phyloP scores from a whole-genome alignment of 352 stramenopile genomes.

The Hyaloperonospora brassicae region DNA sequence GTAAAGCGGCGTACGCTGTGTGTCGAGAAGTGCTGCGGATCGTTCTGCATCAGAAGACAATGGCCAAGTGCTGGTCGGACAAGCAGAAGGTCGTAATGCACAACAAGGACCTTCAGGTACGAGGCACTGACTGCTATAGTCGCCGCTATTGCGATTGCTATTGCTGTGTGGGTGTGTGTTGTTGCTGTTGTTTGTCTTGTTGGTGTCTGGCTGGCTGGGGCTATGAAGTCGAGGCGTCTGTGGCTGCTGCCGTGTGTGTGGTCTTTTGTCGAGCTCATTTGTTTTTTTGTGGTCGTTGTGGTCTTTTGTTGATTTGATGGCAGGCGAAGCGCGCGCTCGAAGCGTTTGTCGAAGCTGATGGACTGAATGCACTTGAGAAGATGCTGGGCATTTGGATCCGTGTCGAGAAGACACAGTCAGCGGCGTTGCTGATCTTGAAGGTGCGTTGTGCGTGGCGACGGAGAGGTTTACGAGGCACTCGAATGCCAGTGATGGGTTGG shows the following conservation, averaged over 20 bases:
- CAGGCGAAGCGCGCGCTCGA: constrained; percentile 48
- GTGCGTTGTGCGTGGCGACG: constrained; percentile 2
- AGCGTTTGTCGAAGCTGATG: constrained; percentile 55
- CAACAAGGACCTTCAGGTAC: constrained; percentile 57
- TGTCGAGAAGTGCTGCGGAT: constrained; percentile 41
- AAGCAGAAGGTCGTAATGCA: constrained; percentile 48
- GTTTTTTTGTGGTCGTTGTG: not conserved
- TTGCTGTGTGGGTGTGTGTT: not conserved
- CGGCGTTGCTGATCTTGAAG: constrained; percentile 52
- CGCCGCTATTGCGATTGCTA: too few species aligned
- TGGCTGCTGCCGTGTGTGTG: too few species aligned
- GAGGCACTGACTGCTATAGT: not conserved
- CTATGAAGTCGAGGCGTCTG: too few species aligned
- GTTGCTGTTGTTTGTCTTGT: not conserved
- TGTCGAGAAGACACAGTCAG: constrained; percentile 32
- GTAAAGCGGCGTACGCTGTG: constrained; percentile 38
- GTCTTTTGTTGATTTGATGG: not conserved
- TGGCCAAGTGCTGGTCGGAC: constrained; percentile 37
- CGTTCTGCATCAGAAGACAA: constrained; percentile 45
- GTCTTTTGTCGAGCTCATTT: not conserved
- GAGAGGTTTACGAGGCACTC: too few species aligned
- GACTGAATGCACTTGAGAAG: constrained; percentile 40
- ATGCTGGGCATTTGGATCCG: constrained; percentile 50
- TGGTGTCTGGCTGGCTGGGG: not conserved
- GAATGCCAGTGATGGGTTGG: too few species aligned